Evolutionary conservation across 2,329 filamentous ascomycete genomes (phyloP).

Genomic region (Apiospora rasikravindrae): DNA sequence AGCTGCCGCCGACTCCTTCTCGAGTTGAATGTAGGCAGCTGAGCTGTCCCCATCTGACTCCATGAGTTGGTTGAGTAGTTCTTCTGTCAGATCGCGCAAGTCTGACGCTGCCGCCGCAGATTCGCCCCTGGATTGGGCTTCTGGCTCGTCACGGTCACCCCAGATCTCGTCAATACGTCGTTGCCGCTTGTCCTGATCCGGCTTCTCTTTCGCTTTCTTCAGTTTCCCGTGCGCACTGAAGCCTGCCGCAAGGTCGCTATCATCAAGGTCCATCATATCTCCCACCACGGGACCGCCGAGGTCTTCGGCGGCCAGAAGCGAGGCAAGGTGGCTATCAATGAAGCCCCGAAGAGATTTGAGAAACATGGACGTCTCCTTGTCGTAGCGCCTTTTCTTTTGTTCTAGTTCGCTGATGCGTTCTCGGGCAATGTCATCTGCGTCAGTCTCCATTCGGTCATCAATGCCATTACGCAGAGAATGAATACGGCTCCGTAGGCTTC

Average conservation of each 20-base stretch:
- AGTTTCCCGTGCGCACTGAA: slow-evolving; percentile 65
- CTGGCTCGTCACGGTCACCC: slow-evolving; percentile 44
- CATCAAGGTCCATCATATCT: slow-evolving; percentile 68
- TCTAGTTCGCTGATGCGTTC: slow-evolving; percentile 67
- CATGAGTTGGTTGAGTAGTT: slow-evolving; percentile 63
- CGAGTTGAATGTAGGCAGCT: slow-evolving; percentile 62
- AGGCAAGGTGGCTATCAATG: slow-evolving; percentile 71
- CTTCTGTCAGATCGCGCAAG: slow-evolving; percentile 65
- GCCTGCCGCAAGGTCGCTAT: slow-evolving; percentile 63
- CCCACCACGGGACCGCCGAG: slow-evolving; percentile 83
- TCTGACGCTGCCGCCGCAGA: slow-evolving; percentile 58
- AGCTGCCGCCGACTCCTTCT: slow-evolving; percentile 65
- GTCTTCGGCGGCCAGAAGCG: slow-evolving; percentile 82
- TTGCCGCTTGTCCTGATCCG: slow-evolving; percentile 58
- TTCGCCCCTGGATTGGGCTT: slow-evolving; percentile 41
- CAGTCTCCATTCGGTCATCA: slow-evolving; percentile 61
- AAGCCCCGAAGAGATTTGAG: slow-evolving; percentile 71
- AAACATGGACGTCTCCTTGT: slow-evolving; percentile 64
- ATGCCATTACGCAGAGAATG: slow-evolving; percentile 62
- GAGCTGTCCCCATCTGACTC: slow-evolving; percentile 60
- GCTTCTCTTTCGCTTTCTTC: slow-evolving; percentile 52
- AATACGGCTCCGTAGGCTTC: slow-evolving; percentile 61
- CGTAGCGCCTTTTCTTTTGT: slow-evolving; percentile 63
- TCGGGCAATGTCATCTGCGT: slow-evolving; percentile 64
- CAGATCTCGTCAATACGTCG: slow-evolving; percentile 69